These are phyloP conservation scores for Orbilia oligospora DNA, from an alignment of 2,329 filamentous ascomycete species.

Conservation along the genomic window DNA sequence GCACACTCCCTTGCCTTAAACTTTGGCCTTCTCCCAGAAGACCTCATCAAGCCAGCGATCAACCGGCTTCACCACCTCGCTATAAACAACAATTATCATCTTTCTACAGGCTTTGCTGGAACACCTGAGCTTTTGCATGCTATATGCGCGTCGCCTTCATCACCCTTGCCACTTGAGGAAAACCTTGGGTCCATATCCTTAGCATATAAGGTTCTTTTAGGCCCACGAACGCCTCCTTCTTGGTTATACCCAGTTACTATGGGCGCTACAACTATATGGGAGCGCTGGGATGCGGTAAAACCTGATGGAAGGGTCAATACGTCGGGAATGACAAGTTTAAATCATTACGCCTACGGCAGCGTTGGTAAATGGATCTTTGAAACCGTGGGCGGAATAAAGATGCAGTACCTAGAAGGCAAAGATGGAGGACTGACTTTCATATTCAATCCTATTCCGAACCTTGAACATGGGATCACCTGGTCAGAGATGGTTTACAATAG, in stretches of 20 bases:
- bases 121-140: slow-evolving; percentile 67
- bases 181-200: slow-evolving; percentile 55
- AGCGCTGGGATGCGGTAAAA: slow-evolving; percentile 71
- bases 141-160: slow-evolving; percentile 63
- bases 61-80: slow-evolving; percentile 66
- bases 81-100: slow-evolving; percentile 65
- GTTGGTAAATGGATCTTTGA: slow-evolving; percentile 70
- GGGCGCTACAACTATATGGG: slow-evolving; percentile 71
- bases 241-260: slow-evolving; percentile 71
- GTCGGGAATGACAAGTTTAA: slow-evolving; percentile 71
- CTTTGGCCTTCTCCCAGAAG: slow-evolving; percentile 66
- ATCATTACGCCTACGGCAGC: slow-evolving; percentile 71
- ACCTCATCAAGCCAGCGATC: slow-evolving; percentile 61
- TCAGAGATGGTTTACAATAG: slow-evolving; percentile 42
- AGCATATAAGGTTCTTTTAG: slow-evolving; percentile 70
- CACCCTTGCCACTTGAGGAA: slow-evolving; percentile 41
- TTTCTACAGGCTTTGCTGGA: slow-evolving; percentile 69
- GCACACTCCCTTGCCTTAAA: slow-evolving; percentile 67
- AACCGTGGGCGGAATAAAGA: slow-evolving; percentile 68
- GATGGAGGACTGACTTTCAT: slow-evolving; percentile 15
- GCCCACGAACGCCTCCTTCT: slow-evolving; percentile 68
- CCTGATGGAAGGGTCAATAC: slow-evolving; percentile 69
- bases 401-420: slow-evolving; percentile 42
- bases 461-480: slow-evolving; percentile 25
- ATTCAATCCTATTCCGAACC: slow-evolving; percentile 41